A percentile compares a stretch with the other conserved stretches of the same genome.
Evolutionary conservation across 768 basidiomycete species (phyloP).

Genomic region (Lactifluus hygrophoroides): DNA sequence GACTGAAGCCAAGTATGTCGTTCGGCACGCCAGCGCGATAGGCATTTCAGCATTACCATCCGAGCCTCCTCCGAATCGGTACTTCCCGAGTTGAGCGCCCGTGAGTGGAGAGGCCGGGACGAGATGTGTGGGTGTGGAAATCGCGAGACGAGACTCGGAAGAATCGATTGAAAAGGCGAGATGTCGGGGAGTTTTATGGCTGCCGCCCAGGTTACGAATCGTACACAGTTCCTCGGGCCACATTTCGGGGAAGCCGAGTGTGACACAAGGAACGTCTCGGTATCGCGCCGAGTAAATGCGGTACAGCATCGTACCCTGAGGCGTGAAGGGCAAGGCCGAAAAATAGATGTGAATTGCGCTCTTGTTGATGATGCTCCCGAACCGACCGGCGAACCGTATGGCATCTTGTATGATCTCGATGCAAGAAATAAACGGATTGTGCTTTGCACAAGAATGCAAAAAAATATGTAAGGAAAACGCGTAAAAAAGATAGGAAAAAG

Average conservation of each 20-base stretch:
- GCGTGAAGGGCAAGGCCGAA: constrained; percentile 9
- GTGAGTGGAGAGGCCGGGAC: constrained; percentile 3
- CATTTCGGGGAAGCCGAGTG: constrained; percentile 23
- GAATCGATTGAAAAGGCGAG: constrained; percentile 8
- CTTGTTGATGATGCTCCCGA: constrained; percentile 7
- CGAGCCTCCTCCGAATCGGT: background rate
- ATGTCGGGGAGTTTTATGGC: background rate
- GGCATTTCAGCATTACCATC: background rate
- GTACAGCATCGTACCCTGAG: constrained; percentile 9
- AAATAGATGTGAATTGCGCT: constrained; percentile 10
- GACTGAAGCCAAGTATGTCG: background rate
- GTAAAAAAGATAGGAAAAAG: background rate
- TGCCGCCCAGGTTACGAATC: constrained; percentile 5
- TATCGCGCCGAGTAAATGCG: constrained; percentile 12
- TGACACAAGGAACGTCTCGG: constrained; percentile 17
- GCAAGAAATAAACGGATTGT: background rate
- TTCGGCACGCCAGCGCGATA: constrained; percentile 8
- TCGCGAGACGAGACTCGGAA: background rate
- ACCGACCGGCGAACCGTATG: constrained; percentile 7
- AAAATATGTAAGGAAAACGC: background rate
- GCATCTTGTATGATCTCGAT: constrained; percentile 11
- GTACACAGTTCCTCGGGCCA: constrained; percentile 18
- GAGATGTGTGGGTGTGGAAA: constrained; percentile 6
- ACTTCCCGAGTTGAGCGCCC: constrained; percentile 8
- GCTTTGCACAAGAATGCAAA: background rate